A percentile compares a stretch with the other conserved stretches of the same genome.
phyloP scores from a whole-genome alignment of 331 rosid species.

The Acacia pycnantha region DNA sequence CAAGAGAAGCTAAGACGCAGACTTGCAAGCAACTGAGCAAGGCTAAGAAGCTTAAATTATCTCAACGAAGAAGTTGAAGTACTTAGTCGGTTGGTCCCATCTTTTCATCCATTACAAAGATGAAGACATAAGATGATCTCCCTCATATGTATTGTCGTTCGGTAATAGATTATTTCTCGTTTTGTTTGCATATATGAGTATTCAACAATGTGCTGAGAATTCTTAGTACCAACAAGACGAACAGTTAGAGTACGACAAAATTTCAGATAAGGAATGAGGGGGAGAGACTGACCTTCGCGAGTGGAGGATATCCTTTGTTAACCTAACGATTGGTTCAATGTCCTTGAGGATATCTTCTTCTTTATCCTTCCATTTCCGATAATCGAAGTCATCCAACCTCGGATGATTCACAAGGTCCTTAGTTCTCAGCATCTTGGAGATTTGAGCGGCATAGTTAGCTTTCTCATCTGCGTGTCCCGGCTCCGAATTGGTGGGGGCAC shows the following conservation, averaged over 20 bases:
- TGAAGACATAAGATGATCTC: background rate
- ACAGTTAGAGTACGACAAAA: background rate
- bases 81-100: background rate
- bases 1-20: background rate
- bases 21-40: background rate
- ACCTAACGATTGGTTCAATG: conserved; percentile 57
- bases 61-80: background rate
- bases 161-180: background rate
- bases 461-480: conserved; percentile 42
- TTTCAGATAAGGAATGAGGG: background rate
- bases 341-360: conserved; percentile 66
- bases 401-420: conserved; percentile 32
- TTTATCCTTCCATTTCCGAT: conserved; percentile 65
- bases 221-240: background rate
- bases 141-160: background rate
- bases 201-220: background rate
- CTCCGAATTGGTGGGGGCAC: conserved; percentile 29
- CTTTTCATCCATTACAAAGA: background rate
- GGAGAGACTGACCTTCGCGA: conserved; percentile 45
- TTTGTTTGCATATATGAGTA: background rate
- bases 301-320: conserved; percentile 76
- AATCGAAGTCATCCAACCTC: conserved; percentile 53
- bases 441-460: conserved; percentile 29
- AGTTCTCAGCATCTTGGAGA: conserved; percentile 25
- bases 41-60: background rate